Percentiles rank a stretch among this genome's conserved stretches.
phyloP scores from a whole-genome alignment of 805 yeast genomes.

The Ogataea paraovalis region DNA sequence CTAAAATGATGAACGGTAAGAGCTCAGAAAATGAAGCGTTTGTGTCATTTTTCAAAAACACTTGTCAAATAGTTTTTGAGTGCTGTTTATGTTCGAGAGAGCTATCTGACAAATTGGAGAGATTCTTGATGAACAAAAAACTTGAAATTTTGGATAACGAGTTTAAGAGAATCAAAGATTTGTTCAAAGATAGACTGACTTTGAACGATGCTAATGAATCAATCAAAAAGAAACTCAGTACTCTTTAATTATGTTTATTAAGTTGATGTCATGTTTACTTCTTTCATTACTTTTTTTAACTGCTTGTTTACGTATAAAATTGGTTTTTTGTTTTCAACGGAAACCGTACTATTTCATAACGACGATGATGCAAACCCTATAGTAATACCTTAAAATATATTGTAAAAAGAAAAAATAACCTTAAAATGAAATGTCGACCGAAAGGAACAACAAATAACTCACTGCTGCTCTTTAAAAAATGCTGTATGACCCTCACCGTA shows the following conservation, averaged over 20 bases:
- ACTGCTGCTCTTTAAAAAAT: slow-evolving; percentile 20
- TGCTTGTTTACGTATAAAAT: not conserved
- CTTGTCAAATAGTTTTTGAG: slow-evolving; percentile 40
- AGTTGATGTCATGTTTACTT: not conserved
- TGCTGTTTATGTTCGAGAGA: slow-evolving; percentile 21
- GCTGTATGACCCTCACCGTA: slow-evolving; percentile 34
- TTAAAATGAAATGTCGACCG: not conserved
- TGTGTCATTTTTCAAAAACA: slow-evolving; percentile 42
- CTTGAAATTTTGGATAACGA: slow-evolving; percentile 21
- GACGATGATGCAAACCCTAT: no score
- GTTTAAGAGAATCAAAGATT: slow-evolving; percentile 15
- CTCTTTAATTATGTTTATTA: not conserved
- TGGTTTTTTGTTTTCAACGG: not conserved
- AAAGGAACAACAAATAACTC: not conserved
- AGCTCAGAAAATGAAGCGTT: slow-evolving; percentile 34
- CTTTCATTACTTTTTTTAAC: not conserved
- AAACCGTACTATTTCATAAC: not conserved
- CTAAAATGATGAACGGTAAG: slow-evolving; percentile 39
- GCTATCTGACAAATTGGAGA: slow-evolving; percentile 14
- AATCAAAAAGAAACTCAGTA: slow-evolving; percentile 4
- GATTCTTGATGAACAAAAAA: slow-evolving; percentile 20
- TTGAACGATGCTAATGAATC: slow-evolving; percentile 23
- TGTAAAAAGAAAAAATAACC: no score
- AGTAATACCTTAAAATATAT: no score
- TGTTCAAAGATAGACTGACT: slow-evolving; percentile 23